Conservation (phyloP, 257 asterid species). For the Rehmannia glutinosa region DNA sequence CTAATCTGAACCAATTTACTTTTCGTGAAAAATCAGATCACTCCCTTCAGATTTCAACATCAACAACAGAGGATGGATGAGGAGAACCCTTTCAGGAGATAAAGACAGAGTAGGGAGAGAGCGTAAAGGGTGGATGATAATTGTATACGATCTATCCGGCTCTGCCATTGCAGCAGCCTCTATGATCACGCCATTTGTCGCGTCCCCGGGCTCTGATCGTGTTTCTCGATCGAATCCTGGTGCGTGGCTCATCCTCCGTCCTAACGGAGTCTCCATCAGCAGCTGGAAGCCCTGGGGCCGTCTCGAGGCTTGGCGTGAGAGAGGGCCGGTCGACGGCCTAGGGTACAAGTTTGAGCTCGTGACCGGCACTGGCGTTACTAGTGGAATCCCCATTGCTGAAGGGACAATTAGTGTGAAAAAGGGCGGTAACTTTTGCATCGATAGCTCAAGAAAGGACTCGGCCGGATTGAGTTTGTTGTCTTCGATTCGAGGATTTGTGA, state of each 20-base stretch:
- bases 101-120: slow-evolving; percentile 50
- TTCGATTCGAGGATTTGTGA: slow-evolving; percentile 61
- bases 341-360: slow-evolving; percentile 88
- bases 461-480: slow-evolving; percentile 25
- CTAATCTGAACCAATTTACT: background rate
- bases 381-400: slow-evolving; percentile 64
- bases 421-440: slow-evolving; percentile 67
- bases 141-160: slow-evolving; percentile 77
- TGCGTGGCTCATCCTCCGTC: slow-evolving; percentile 85
- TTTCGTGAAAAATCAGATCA: slow-evolving; percentile 36
- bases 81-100: slow-evolving; percentile 49
- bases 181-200: slow-evolving; percentile 87
- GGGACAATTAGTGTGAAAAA: slow-evolving; percentile 66
- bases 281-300: slow-evolving; percentile 99
- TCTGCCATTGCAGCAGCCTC: slow-evolving; percentile 93
- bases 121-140: slow-evolving; percentile 84
- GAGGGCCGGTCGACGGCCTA: slow-evolving; percentile 61
- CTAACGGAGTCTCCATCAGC: slow-evolving; percentile 60
- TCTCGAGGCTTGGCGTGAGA: slow-evolving; percentile 89
- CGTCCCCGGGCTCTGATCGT: slow-evolving; percentile 72
- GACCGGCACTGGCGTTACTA: slow-evolving; percentile 44
- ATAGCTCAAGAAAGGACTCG: slow-evolving; percentile 43
- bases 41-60: slow-evolving; percentile 61
- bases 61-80: slow-evolving; percentile 54
- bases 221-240: slow-evolving; percentile 86